Evolutionary conservation across 2,329 filamentous ascomycete genomes (phyloP).

Genomic region (Rutstroemia sp.): DNA sequence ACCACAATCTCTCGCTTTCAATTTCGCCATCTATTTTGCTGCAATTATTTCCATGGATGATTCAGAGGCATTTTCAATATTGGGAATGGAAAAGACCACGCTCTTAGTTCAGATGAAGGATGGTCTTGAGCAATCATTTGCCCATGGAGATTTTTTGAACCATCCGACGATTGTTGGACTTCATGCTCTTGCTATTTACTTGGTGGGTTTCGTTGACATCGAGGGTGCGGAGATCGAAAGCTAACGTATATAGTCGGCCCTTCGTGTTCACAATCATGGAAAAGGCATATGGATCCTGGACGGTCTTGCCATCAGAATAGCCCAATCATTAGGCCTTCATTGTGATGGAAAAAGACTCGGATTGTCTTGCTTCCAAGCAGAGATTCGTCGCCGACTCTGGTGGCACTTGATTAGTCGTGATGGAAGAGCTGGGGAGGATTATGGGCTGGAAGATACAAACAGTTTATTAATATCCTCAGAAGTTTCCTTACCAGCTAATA

Average conservation of each 20-base stretch:
- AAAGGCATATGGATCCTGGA: conserved; percentile 43
- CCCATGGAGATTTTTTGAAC: conserved; percentile 42
- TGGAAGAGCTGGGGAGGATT: conserved; percentile 46
- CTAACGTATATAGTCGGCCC: conserved; percentile 30
- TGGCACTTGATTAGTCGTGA: background rate
- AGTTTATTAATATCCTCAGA: background rate
- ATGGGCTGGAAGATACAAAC: conserved; percentile 32
- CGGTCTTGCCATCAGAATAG: conserved; percentile 47
- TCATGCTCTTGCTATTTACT: conserved; percentile 44
- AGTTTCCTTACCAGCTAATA: background rate
- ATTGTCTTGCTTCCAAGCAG: conserved; percentile 45
- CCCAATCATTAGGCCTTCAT: conserved; percentile 49
- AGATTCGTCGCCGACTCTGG: conserved; percentile 47
- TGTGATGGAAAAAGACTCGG: conserved; percentile 45
- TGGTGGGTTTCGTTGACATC: conserved; percentile 28
- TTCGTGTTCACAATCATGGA: conserved; percentile 35
- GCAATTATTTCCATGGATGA: conserved; percentile 32
- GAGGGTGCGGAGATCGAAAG: too few relatives aligned
- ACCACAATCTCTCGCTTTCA: conserved; percentile 33
- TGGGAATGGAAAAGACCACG: conserved; percentile 34
- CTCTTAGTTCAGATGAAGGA: conserved; percentile 40
- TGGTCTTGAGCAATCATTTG: conserved; percentile 42
- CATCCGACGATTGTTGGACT: conserved; percentile 41
- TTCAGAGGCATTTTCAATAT: conserved; percentile 3
- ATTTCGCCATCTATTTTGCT: conserved; percentile 45